Evolutionary conservation across 768 basidiomycete genomes (phyloP).

Genomic region (Mycena rosella): DNA sequence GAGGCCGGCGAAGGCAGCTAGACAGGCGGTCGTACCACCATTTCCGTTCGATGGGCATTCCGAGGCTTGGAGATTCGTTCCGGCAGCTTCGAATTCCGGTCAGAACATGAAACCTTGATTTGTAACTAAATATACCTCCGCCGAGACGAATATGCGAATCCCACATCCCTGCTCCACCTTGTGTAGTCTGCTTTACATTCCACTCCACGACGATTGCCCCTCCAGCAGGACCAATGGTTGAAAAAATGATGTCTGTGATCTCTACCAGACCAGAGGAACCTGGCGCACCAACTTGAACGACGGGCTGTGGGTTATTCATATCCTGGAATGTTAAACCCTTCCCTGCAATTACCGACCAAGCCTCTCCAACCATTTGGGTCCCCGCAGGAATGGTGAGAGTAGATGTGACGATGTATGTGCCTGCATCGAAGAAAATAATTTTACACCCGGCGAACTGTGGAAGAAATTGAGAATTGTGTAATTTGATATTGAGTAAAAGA

Average conservation of each 20-base stretch:
- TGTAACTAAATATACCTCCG: conserved; percentile 45
- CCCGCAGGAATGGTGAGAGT: conserved; percentile 73
- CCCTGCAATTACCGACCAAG: too few species aligned
- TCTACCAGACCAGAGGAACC: conserved; percentile 68
- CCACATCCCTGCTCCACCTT: conserved; percentile 72
- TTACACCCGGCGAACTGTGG: conserved; percentile 76
- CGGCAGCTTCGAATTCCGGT: conserved; percentile 53
- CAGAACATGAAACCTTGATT: background rate
- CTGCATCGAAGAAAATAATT: conserved; percentile 87
- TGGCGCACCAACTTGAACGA: conserved; percentile 64
- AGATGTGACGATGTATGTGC: conserved; percentile 66
- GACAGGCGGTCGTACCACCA: conserved; percentile 61
- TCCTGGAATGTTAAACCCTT: conserved; percentile 62
- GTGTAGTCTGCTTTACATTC: conserved; percentile 70
- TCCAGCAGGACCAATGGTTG: conserved; percentile 62
- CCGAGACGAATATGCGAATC: conserved; percentile 67
- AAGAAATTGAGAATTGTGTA: conserved; percentile 4
- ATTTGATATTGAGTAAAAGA: conserved; percentile 1
- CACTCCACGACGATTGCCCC: conserved; percentile 80
- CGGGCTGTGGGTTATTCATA: conserved; percentile 56
- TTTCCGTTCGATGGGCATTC: conserved; percentile 61
- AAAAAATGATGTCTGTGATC: conserved; percentile 74
- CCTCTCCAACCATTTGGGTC: conserved; percentile 70
- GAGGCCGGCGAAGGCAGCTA: conserved; percentile 73
- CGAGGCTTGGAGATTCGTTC: conserved; percentile 62